phyloP scores from a whole-genome alignment of 352 stramenopile genomes.

The Pythium vanterpoolii region DNA sequence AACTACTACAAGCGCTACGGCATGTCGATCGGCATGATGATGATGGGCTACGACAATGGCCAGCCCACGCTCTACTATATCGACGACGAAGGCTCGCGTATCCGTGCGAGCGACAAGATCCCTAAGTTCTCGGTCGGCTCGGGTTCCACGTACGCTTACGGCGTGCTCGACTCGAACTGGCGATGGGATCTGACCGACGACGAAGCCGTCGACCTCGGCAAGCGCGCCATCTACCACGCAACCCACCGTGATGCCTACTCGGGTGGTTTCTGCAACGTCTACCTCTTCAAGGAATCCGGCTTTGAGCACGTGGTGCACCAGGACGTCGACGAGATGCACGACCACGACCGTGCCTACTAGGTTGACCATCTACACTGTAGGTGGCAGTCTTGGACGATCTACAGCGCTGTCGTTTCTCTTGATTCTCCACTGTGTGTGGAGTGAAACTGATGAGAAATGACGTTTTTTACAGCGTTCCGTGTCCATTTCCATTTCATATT shows the following conservation, averaged over 20 bases:
- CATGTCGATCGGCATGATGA: slow-evolving; percentile 99
- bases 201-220: slow-evolving; percentile 98
- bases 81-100: slow-evolving; percentile 98
- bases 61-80: slow-evolving; percentile 99
- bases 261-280: slow-evolving; percentile 96
- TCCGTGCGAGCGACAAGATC: slow-evolving; percentile 93
- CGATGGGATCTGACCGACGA: slow-evolving; percentile 96
- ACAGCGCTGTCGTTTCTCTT: no score
- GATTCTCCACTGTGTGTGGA: no score
- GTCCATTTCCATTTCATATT: slow-evolving; percentile 14
- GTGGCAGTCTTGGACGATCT: no score
- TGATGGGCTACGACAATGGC: slow-evolving; percentile 98
- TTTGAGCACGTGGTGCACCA: slow-evolving; percentile 96
- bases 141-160: slow-evolving; percentile 99
- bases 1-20: slow-evolving; percentile 93
- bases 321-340: slow-evolving; percentile 99
- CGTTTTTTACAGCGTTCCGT: slow-evolving; percentile 9
- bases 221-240: slow-evolving; percentile 99
- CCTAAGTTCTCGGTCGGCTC: slow-evolving; percentile 99
- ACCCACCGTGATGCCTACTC: slow-evolving; percentile 99
- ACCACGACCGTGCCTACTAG: slow-evolving; percentile 67
- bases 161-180: slow-evolving; percentile 97
- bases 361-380: no score
- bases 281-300: slow-evolving; percentile 97
- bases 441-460: no score